Percentiles rank a stretch among this genome's conserved stretches.
Evolutionary conservation across 352 stramenopile genomes (phyloP).

Genomic region (Pythium aphanidermatum): DNA sequence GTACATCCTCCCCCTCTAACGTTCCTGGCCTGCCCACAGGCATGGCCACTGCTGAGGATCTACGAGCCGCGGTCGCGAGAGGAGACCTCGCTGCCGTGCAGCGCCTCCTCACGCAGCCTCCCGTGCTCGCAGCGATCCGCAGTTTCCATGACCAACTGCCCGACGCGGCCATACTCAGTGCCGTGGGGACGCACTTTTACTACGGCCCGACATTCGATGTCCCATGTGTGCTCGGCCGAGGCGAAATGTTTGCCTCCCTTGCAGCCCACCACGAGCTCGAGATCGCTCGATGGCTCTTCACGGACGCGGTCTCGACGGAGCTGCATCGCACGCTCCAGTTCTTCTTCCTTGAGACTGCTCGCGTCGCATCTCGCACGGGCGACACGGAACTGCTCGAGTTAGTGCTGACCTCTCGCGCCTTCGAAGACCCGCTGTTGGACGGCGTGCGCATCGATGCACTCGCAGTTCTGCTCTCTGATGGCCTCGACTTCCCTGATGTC

Average conservation of each 20-base stretch:
- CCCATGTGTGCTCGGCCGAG: neutral
- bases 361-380: neutral
- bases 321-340: constrained; percentile 2
- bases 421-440: no score
- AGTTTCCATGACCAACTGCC: no score
- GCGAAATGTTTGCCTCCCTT: neutral
- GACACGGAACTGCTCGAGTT: neutral
- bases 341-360: neutral
- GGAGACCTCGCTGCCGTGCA: constrained; percentile 5
- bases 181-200: no score
- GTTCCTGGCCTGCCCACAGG: no score
- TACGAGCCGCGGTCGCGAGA: constrained; percentile 8
- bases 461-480: neutral
- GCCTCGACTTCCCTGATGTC: neutral
- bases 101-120: constrained; percentile 5
- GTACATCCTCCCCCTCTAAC: no score
- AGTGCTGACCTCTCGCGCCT: neutral
- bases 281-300: constrained; percentile 3
- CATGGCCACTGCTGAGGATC: no score
- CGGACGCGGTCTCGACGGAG: neutral
- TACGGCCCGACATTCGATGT: no score
- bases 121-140: neutral
- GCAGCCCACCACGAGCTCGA: neutral
- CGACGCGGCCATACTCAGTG: no score
- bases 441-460: neutral